Evolutionary conservation across 371 early-diverging fungal species (phyloP), one percentile per base, ranked within the genome.

Genomic region (Mortierella sp.): DNA sequence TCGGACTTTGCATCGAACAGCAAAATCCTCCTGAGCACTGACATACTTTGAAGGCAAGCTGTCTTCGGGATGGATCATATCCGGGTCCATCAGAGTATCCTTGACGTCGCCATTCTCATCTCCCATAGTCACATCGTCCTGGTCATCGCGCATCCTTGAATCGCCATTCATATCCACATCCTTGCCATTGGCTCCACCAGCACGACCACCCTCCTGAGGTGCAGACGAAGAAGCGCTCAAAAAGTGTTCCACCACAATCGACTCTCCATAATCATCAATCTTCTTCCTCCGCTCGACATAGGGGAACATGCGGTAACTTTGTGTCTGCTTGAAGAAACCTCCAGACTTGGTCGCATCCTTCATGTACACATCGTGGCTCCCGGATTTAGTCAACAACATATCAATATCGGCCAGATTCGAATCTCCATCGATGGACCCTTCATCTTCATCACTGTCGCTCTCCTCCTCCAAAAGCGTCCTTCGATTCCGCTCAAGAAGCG

Each of bases 261-360:
- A 92, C 88, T 99, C 99, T 74, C 99, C 99, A 91, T 98, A 99
- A 78, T 98, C 98, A 80, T 98, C 99, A 76, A 96, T 93, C 85
- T 93, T 92, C 73, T 94, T 94, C 74, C 94, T 89, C 70, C 92
- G 91, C 78, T 98, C 98, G 11, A 91, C 84, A 77, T 93, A 96
- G 0, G 99, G 99, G 86, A 96, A 99, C 98, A 97, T 97, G 71
- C 93, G 91, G 82, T 94, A 96, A 80, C 92, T 94, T 83, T 96
- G 95, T 24, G 92, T 90, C 75, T 96, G 95, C 79, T 96, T 95
- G 89, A 96, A 96, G 87, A 96, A 96, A 2, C 95, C 94, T 45
- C 94, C 93, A 8, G 90, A 91, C 70, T 93, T 90, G 16, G 90
- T 91, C 4, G 91, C 90, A 76, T 96, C 96, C 77, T 94, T 91